Conservation (phyloP, 805 yeast genomes). For the Candida pini region DNA sequence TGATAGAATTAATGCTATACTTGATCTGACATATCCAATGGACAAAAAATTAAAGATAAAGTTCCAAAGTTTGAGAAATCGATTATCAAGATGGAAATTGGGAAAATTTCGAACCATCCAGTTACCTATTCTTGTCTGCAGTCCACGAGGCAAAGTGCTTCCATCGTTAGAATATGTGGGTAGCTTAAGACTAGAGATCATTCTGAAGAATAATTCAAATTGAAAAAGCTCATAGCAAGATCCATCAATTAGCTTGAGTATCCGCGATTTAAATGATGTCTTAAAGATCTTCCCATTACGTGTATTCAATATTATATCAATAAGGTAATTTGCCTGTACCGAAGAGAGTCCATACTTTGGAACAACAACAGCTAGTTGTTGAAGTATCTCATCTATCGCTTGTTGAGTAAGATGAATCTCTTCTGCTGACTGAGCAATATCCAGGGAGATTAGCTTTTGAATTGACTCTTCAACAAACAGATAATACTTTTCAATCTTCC, state of each 20-base stretch:
- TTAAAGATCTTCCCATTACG: slow-evolving; percentile 10
- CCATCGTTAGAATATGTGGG: slow-evolving; percentile 19
- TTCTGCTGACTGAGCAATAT: neutral
- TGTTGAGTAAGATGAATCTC: neutral
- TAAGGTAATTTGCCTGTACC: slow-evolving; percentile 12
- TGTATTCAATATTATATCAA: slow-evolving; percentile 17
- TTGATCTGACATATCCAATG: slow-evolving; percentile 22
- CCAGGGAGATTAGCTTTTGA: neutral
- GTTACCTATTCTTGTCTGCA: slow-evolving; percentile 17
- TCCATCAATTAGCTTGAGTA: slow-evolving; percentile 9
- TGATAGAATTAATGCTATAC: slow-evolving; percentile 16
- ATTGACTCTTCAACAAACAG: neutral
- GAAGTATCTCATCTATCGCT: slow-evolving; percentile 7
- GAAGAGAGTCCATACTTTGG: slow-evolving; percentile 21
- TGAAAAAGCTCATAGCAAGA: slow-evolving; percentile 19
- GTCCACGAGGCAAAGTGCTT: slow-evolving; percentile 6
- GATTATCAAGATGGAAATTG: slow-evolving; percentile 17
- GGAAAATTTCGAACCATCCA: slow-evolving; percentile 18
- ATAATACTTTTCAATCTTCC: neutral
- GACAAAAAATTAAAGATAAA: slow-evolving; percentile 21
- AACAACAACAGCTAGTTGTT: slow-evolving; percentile 16
- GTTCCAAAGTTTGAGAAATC: slow-evolving; percentile 16
- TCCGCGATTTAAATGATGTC: slow-evolving; percentile 9
- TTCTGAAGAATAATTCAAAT: slow-evolving; percentile 15
- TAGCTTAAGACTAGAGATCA: slow-evolving; percentile 17